Conservation (phyloP, 345 rosid species). For the Eucalyptus erythrocorys region DNA sequence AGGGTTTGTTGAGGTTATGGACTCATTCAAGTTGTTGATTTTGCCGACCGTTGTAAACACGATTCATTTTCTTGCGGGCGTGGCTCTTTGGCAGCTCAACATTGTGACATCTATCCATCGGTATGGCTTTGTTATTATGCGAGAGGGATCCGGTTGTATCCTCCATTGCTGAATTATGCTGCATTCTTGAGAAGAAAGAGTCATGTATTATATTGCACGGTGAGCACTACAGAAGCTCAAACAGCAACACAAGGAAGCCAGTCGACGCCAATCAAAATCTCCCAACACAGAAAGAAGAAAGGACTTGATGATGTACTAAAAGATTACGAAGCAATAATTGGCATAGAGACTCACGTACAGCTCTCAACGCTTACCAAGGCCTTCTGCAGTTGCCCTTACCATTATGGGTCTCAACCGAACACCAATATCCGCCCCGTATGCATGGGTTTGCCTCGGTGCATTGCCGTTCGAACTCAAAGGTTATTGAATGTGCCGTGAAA, state of each 20-base stretch:
- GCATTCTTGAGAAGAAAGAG: conserved; percentile 34
- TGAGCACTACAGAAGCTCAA: conserved; percentile 20
- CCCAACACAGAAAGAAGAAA: conserved; percentile 31
- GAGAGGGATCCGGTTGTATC: conserved; percentile 41
- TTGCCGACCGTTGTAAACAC: neutral
- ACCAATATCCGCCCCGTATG: conserved; percentile 81
- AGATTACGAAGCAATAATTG: conserved; percentile 78
- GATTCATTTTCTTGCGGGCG: conserved; percentile 3
- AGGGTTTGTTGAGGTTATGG: neutral
- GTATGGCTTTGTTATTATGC: conserved; percentile 53
- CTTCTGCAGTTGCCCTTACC: conserved; percentile 81
- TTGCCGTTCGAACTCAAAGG: conserved; percentile 84
- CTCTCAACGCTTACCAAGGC: conserved; percentile 85
- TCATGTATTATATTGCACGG: conserved; percentile 23
- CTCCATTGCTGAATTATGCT: conserved; percentile 27
- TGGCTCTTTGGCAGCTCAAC: neutral
- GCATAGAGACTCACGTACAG: conserved; percentile 96
- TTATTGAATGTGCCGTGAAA: conserved; percentile 72
- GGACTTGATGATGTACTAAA: conserved; percentile 32
- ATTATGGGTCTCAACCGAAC: conserved; percentile 67
- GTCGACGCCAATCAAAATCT: conserved; percentile 24
- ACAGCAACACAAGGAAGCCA: conserved; percentile 46
- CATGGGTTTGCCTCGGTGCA: conserved; percentile 97
- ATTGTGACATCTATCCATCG: neutral
- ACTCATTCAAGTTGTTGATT: neutral